Base-by-base conservation (phyloP, 2,329 filamentous ascomycete species). In the Neopestalotiopsis sp. region DNA sequence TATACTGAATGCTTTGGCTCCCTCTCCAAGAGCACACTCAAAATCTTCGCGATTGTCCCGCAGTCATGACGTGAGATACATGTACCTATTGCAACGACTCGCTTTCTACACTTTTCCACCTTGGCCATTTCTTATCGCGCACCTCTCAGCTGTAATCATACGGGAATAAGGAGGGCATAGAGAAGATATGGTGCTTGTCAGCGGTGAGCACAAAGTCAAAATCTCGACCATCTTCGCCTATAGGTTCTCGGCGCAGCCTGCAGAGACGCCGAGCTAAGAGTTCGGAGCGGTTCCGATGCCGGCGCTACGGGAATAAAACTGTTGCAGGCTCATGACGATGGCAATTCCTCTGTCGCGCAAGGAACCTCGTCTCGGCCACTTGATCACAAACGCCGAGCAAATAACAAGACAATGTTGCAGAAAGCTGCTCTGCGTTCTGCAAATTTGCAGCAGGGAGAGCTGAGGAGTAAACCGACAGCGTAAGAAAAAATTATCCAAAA, bases 401-500 rank as follows among this genome's bases (percentile, higher is more conserved):
- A 38, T 38, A 24, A 53, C 45, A 17, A 53, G 42, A 53, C 42
- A 66, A 34, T 49, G 20, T 34, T 66, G 45, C 53, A 58, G 10
- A 66, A 42, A 32, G 17, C 42, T 24, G 64, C 64, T 14, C 17
- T 66, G 64, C 42, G 64, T 24, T 57, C 14, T 56, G 53, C 45
- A 20, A 45, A 66, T 53, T 2, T 53, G 17, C 64, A 58, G 40
- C 24, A 57, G n/a, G 64, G 42, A 5, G 64, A 66, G 10, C 17
- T 66, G 12, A 56, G 30, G 14, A 45, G 64, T 42, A 66, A 66
- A 20, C 14, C 45, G n/a, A 66, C 42, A 38, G 64, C 64, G 64
- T 66, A 66, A 66, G 61, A 4, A 57, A n/a, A 38, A n/a, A n/a
- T 38, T 20, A 4, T 56, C 13, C 20, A 38, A 24, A 34, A 20